Percentiles rank a stretch among this genome's conserved stretches.
Evolutionary conservation across 306 rosid species (phyloP).

Genomic region (Castanea crenata): DNA sequence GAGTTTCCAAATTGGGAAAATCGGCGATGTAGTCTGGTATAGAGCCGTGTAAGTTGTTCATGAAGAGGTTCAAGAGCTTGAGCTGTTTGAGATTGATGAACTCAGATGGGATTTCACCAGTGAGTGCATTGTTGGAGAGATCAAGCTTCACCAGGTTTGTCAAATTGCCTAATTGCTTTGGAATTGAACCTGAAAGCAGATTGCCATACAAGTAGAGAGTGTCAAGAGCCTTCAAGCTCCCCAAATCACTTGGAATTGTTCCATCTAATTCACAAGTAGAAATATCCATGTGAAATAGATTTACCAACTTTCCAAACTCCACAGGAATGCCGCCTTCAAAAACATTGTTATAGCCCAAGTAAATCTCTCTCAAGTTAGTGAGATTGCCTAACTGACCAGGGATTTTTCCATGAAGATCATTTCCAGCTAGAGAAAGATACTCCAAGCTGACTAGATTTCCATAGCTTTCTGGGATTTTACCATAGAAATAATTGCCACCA

Average conservation of each 20-base stretch:
- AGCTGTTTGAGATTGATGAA: conserved; percentile 57
- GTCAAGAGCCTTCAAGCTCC: conserved; percentile 57
- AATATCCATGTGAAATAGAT: conserved; percentile 68
- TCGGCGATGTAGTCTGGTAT: conserved; percentile 76
- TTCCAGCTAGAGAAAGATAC: conserved; percentile 74
- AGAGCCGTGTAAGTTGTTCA: conserved; percentile 79
- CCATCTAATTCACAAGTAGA: conserved; percentile 69
- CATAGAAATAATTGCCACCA: conserved; percentile 72
- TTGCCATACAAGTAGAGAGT: conserved; percentile 73
- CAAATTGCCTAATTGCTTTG: conserved; percentile 66
- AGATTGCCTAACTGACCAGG: conserved; percentile 79
- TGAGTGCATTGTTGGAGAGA: conserved; percentile 73
- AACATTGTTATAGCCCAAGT: conserved; percentile 72
- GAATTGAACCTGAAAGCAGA: conserved; percentile 66
- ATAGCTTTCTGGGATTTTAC: conserved; percentile 59
- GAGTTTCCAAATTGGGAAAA: conserved; percentile 54
- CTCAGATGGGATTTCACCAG: conserved; percentile 80
- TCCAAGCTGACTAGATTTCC: conserved; percentile 52
- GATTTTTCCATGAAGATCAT: conserved; percentile 64
- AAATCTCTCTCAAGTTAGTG: conserved; percentile 52
- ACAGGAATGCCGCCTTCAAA: conserved; percentile 78
- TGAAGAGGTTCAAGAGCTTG: conserved; percentile 73
- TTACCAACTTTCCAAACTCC: conserved; percentile 60
- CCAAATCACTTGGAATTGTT: conserved; percentile 65
- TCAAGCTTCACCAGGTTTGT: conserved; percentile 58